Evolutionary conservation across 495 filamentous ascomycete species (phyloP).

Genomic region (Parathielavia hyrcaniae): DNA sequence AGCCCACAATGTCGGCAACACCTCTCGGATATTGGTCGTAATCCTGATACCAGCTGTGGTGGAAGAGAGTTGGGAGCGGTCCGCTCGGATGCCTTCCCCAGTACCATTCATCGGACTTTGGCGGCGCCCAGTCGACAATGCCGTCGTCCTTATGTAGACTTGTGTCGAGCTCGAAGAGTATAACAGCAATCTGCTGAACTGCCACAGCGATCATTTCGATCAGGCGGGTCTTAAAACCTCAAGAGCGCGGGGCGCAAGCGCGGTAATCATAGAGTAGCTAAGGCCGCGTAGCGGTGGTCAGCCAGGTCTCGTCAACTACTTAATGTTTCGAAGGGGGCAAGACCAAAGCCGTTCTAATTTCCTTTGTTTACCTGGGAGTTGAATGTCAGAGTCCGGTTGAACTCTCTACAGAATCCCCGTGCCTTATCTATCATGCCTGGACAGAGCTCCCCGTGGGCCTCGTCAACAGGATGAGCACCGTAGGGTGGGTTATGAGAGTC

Average conservation of each 20-base stretch:
- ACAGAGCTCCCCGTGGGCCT: conserved; percentile 22
- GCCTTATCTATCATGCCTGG: conserved; percentile 19
- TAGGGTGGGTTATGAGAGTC: background rate
- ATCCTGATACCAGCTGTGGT: conserved; percentile 23
- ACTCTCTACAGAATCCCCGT: conserved; percentile 15
- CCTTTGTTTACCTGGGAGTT: conserved; percentile 3
- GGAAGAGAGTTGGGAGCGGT: conserved; percentile 23
- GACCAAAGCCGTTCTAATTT: background rate
- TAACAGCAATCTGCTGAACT: conserved; percentile 28
- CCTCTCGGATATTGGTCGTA: conserved; percentile 27
- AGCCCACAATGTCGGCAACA: conserved; percentile 32
- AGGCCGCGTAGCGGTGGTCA: background rate
- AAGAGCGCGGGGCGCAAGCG: conserved; percentile 16
- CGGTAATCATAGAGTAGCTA: conserved; percentile 22
- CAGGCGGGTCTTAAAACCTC: conserved; percentile 24
- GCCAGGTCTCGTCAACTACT: background rate
- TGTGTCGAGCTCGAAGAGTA: conserved; percentile 22
- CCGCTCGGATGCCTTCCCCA: conserved; percentile 2
- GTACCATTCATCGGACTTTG: background rate
- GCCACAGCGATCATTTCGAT: conserved; percentile 29
- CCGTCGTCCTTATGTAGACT: conserved; percentile 10
- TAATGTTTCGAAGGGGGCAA: too few species aligned
- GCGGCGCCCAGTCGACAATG: conserved; percentile 15
- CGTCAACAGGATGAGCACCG: conserved; percentile 15
- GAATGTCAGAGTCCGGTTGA: conserved; percentile 14